Base-by-base conservation (phyloP, 768 basidiomycete genomes). In the Boletales sp. region DNA sequence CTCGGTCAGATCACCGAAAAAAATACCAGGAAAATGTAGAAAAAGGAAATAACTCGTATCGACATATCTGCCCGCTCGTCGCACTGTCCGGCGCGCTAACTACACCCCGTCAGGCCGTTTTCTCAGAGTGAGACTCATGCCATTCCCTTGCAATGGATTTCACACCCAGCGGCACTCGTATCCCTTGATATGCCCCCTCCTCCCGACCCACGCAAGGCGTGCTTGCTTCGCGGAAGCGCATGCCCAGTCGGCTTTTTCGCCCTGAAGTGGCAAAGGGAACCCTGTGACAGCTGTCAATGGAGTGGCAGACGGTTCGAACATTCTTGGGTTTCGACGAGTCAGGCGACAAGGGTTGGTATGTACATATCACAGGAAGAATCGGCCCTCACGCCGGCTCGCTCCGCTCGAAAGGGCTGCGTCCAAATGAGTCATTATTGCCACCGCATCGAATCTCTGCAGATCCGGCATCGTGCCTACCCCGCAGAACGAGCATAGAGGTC, bases 161-260 rank as follows among this genome's bases (percentile, higher is more conserved):
- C 51, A 47, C 47, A 51, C 43, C 43, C 63, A 57, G 60, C 62
- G 53, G 52, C 55, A 35, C 31, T 15, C 21, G 15, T 5, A 12
- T 19, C 29, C 37, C 17, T n/a, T n/a, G n/a, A 38, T 18, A 18
- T 10, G 14, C 13, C 15, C 37, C n/a, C n/a, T n/a, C n/a, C n/a
- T n/a, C n/a, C n/a, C n/a, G 24, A 24, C 24, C 24, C 24, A 24
- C 24, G 3, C 5, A 5, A 24, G 24, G 24, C 24, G 24, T 5
- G 5, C 24, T 24, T 24, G 24, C 24, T 24, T 24, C 32, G 11
- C 32, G 5, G 32, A 14, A 14, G 8, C 8, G 13, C 32, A 3
- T 4, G 32, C 32, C 14, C 11, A 19, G 17, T 19, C 18, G 27
- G 14, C 19, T 35, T 15, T 24, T 35, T 24, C 35, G 31, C 45